These are phyloP conservation scores for Backusella liffmaniae DNA, from an alignment of 192 early-diverging fungal species.

Conservation along the genomic window DNA sequence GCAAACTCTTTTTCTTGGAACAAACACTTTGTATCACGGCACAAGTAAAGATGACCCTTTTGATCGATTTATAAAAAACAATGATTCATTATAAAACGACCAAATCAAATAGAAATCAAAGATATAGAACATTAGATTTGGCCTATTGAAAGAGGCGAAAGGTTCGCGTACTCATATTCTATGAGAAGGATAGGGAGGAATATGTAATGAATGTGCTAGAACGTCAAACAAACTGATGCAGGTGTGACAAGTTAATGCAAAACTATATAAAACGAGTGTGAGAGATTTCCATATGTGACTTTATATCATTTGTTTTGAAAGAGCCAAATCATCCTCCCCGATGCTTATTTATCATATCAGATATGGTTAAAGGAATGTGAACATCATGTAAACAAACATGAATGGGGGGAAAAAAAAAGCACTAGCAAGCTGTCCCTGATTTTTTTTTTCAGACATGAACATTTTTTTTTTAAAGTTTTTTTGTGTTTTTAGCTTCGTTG, in stretches of 20 bases:
- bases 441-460: not conserved
- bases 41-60: not conserved
- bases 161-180: too few species aligned
- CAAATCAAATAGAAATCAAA: too few species aligned
- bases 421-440: not conserved
- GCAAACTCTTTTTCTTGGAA: not conserved
- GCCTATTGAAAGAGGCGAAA: too few species aligned
- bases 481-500: not conserved
- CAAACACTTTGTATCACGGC: not conserved
- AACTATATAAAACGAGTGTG: not conserved
- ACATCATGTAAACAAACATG: too few species aligned
- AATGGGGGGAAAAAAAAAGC: not conserved
- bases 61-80: not conserved
- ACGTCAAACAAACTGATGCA: too few species aligned
- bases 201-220: too few species aligned
- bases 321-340: not conserved
- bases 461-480: not conserved
- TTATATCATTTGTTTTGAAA: not conserved
- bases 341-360: not conserved
- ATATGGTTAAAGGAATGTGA: not conserved
- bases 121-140: too few species aligned
- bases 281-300: not conserved
- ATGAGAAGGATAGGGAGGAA: too few species aligned
- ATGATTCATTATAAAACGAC: too few species aligned
- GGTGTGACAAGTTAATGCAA: too few species aligned